Percentiles rank a stretch among this genome's conserved stretches.
Conservation (phyloP, 1,284 basidiomycete genomes). For the Phylloporus sp. region DNA sequence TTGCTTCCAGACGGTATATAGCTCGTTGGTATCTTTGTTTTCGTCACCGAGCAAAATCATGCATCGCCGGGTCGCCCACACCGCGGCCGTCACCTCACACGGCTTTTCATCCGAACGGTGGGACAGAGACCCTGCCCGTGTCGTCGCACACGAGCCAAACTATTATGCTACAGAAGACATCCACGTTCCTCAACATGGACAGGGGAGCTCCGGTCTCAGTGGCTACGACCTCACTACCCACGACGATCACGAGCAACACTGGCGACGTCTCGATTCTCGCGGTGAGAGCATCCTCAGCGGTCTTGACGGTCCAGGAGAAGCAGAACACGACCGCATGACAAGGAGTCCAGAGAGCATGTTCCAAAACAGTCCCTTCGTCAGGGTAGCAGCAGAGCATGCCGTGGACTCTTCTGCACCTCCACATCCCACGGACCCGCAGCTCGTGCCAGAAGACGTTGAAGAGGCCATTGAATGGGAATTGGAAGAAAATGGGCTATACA, state of each 20-base stretch:
- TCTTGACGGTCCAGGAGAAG: conserved; percentile 30
- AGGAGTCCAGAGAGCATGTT: conserved; percentile 40
- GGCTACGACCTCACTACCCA: conserved; percentile 28
- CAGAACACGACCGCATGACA: conserved; percentile 27
- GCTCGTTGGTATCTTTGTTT: conserved; percentile 8
- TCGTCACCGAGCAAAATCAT: conserved; percentile 19
- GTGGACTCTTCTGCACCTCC: conserved; percentile 14
- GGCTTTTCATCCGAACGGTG: conserved; percentile 23
- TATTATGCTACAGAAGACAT: conserved; percentile 20
- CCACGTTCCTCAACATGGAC: conserved; percentile 15
- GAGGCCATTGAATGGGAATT: conserved; percentile 57
- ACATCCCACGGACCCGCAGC: conserved; percentile 7
- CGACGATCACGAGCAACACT: conserved; percentile 30
- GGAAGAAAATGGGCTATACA: conserved; percentile 61
- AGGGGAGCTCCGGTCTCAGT: conserved; percentile 18
- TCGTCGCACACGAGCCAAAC: conserved; percentile 16
- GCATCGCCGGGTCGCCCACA: conserved; percentile 39
- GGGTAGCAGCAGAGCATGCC: conserved; percentile 51
- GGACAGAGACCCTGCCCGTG: conserved; percentile 23
- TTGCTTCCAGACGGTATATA: conserved; percentile 26
- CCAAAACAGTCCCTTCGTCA: conserved; percentile 37
- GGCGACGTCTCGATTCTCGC: conserved; percentile 37
- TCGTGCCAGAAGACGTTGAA: conserved; percentile 34
- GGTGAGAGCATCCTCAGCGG: conserved; percentile 39
- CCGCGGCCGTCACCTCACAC: conserved; percentile 33